phyloP scores from a whole-genome alignment of 202 grass and related monocot genomes.

The Miscanthus sacchariflorus region DNA sequence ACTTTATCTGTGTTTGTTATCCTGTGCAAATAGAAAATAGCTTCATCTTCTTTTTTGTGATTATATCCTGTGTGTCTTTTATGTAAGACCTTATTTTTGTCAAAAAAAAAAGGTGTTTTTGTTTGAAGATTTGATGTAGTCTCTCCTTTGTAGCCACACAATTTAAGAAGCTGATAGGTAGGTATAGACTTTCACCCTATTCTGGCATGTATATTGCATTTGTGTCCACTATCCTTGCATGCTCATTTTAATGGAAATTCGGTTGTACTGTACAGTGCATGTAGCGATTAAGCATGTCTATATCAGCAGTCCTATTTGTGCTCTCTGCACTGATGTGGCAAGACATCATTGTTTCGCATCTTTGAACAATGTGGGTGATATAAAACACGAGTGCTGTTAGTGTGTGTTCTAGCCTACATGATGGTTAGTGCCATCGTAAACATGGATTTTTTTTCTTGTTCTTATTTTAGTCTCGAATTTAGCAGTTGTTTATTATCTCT shows the following conservation, averaged over 20 bases:
- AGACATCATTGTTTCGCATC: neutral
- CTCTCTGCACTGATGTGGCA: neutral
- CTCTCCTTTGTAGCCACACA: neutral
- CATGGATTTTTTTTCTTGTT: conserved; percentile 35
- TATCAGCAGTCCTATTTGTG: neutral
- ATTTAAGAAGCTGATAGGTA: conserved; percentile 18
- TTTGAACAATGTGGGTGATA: conserved; percentile 6
- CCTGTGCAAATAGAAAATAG: conserved; percentile 15
- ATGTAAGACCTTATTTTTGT: conserved; percentile 14
- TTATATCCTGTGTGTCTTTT: neutral
- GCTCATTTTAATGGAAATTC: neutral
- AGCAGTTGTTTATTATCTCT: conserved; percentile 36
- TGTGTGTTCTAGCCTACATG: neutral
- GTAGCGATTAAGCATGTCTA: neutral
- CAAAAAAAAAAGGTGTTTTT: conserved; percentile 7
- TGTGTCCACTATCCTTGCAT: neutral
- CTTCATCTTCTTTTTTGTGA: neutral
- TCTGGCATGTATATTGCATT: neutral
- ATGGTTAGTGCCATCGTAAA: conserved; percentile 19
- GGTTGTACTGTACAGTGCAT: neutral
- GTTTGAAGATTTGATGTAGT: conserved; percentile 28
- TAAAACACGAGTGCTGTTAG: conserved; percentile 10
- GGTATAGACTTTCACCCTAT: neutral
- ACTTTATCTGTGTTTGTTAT: neutral
- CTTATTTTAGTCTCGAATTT: conserved; percentile 5